phyloP scores from a whole-genome alignment of 2,329 filamentous ascomycete species.

The Parastagonospora avenae region DNA sequence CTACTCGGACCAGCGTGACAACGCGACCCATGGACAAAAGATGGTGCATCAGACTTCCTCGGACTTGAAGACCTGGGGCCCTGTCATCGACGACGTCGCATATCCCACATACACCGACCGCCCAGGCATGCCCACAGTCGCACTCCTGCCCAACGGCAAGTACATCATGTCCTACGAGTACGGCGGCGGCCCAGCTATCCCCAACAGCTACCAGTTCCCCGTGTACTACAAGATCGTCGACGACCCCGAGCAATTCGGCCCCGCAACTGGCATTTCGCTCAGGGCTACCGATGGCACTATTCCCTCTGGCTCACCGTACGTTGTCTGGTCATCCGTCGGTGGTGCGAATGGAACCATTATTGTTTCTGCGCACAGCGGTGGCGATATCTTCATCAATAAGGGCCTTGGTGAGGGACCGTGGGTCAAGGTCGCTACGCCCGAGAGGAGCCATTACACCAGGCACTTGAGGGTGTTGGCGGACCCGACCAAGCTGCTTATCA shows the following conservation, averaged over 20 bases:
- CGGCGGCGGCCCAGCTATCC: constrained; percentile 52
- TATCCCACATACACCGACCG: constrained; percentile 67
- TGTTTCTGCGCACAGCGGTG: constrained; percentile 48
- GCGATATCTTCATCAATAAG: constrained; percentile 56
- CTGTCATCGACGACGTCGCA: constrained; percentile 65
- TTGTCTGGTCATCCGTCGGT: constrained; percentile 56
- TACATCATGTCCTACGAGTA: constrained; percentile 71
- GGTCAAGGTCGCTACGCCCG: constrained; percentile 51
- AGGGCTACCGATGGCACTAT: constrained; percentile 53
- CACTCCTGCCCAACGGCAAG: constrained; percentile 62
- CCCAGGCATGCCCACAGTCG: constrained; percentile 71
- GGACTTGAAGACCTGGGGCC: constrained; percentile 65
- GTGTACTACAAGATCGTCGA: constrained; percentile 59
- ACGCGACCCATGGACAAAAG: constrained; percentile 67
- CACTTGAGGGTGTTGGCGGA: constrained; percentile 53
- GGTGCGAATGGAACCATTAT: constrained; percentile 59
- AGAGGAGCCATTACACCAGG: constrained; percentile 53
- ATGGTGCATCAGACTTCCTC: constrained; percentile 67
- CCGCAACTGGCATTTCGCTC: constrained; percentile 49
- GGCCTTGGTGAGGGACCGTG: constrained; percentile 52
- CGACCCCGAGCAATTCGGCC: constrained; percentile 55
- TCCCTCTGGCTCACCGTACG: constrained; percentile 56
- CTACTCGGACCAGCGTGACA: constrained; percentile 73
- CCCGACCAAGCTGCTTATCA: constrained; percentile 46
- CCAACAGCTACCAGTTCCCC: constrained; percentile 51